Evolutionary conservation across 164 flowering plant species (phyloP), one percentile per base, ranked within the genome.

Genomic region (Annona squamosa): DNA sequence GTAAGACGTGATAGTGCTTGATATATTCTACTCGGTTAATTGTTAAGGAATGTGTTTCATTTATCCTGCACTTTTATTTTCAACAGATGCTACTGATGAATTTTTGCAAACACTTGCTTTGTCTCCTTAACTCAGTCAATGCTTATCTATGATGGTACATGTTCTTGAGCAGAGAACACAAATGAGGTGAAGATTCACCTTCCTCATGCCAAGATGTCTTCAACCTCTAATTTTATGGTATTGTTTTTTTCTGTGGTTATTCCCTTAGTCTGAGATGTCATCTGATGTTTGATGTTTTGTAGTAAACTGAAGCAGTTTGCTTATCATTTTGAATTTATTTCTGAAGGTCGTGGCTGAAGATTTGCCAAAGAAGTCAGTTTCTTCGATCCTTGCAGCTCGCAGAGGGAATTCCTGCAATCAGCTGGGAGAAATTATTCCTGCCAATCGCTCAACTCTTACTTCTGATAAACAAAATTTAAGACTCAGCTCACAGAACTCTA

Each of bases 401-500:
- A 85, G 80, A 73, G 74, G 79, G 61, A 74, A 77, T 71, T 72
- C n/a, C 46, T 72, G 77, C 68, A 71, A 68, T 79, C 81, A 69
- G 61, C 61, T 85, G 59, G 74, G 57, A 57, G 89, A 79, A 71
- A 75, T 92, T 81, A 75, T 82, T 77, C 94, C 98, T 80, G 97
- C 98, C 59, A 94, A 94, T 74, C 85, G 86, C 46, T 84, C 95
- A 63, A 81, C 79, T 79, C 85, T 84, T 57, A 74, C 76, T 76
- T 71, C 81, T 46, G 59, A 62, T 63, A 79, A 72, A 65, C 73
- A 65, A 63, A 65, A 46, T 57, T 69, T 69, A 59, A 56, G 66
- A 79, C 68, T 74, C 46, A 56, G 73, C 74, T 71, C 76, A 65
- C 82, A 83, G 37, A 56, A 69, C 73, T 76, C 82, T 19, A 82